Conservation (phyloP, 768 basidiomycete species). For the Pleurotus salmoneostramineus region DNA sequence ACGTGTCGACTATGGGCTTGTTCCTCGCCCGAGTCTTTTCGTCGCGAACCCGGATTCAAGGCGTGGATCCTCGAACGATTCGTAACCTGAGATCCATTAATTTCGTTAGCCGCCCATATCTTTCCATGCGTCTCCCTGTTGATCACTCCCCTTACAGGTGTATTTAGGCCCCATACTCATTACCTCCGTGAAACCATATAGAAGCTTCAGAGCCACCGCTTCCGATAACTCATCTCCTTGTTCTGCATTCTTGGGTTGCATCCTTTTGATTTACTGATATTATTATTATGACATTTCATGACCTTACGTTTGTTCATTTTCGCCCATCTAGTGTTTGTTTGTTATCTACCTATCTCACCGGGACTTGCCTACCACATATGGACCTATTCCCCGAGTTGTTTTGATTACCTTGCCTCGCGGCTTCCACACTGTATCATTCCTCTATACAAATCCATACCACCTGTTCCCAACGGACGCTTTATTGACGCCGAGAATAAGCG, state of each 20-base stretch:
- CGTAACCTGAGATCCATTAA: conserved; percentile 9
- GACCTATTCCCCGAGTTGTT: neutral
- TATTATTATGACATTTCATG: conserved; percentile 6
- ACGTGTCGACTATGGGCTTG: conserved; percentile 61
- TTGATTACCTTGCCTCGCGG: neutral
- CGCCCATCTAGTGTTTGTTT: neutral
- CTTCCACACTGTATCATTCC: neutral
- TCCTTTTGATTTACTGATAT: neutral
- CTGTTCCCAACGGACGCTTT: too few species aligned
- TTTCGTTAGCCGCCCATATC: neutral
- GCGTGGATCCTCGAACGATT: conserved; percentile 15
- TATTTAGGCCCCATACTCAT: neutral
- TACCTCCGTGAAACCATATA: neutral
- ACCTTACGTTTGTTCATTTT: neutral
- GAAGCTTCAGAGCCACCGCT: neutral
- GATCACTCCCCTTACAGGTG: too few species aligned
- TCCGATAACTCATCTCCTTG: neutral
- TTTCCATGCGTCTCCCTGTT: neutral
- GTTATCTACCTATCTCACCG: neutral
- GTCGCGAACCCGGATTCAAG: conserved; percentile 68
- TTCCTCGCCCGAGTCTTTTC: conserved; percentile 58
- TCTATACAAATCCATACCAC: neutral
- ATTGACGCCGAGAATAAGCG: too few species aligned
- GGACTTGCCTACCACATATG: neutral
- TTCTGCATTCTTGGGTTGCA: neutral